Percentiles rank a stretch among this genome's conserved stretches.
These are phyloP conservation scores for Annulohypoxylon maeteangense DNA, from an alignment of 495 filamentous ascomycete genomes.

Conservation along the genomic window DNA sequence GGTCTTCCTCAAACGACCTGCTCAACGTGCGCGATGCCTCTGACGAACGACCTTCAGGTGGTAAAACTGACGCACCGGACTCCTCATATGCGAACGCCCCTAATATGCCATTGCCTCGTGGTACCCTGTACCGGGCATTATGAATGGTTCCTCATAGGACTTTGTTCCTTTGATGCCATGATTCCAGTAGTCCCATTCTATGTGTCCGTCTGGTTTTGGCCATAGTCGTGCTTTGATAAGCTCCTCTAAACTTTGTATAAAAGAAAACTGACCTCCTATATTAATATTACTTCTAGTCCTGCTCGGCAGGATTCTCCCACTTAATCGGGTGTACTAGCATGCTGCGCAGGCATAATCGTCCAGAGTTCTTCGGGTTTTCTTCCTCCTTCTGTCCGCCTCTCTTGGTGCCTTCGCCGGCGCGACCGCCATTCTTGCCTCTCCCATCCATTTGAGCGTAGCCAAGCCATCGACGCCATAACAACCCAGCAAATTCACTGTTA, in stretches of 20 bases:
- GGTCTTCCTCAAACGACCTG: slow-evolving; percentile 15
- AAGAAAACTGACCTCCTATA: slow-evolving; percentile 26
- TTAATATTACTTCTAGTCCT: slow-evolving; percentile 44
- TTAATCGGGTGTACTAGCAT: slow-evolving; percentile 96
- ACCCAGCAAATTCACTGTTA: slow-evolving; percentile 83
- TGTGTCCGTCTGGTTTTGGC: slow-evolving; percentile 31
- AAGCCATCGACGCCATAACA: slow-evolving; percentile 89
- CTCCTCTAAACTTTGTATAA: slow-evolving; percentile 39
- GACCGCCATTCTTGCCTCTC: slow-evolving; percentile 75
- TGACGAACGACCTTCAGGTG: slow-evolving; percentile 13
- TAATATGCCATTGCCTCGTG: slow-evolving; percentile 35
- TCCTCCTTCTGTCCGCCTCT: slow-evolving; percentile 81
- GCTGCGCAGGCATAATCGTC: slow-evolving; percentile 87
- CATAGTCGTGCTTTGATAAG: slow-evolving; percentile 23
- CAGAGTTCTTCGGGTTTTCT: slow-evolving; percentile 60
- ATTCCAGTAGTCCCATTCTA: slow-evolving; percentile 36
- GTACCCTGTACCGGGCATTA: slow-evolving; percentile 39
- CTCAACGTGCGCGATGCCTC: slow-evolving; percentile 12
- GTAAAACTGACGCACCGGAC: slow-evolving; percentile 37
- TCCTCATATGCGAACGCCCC: slow-evolving; percentile 46
- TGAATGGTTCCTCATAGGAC: slow-evolving; percentile 37
- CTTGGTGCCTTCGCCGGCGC: slow-evolving; percentile 59
- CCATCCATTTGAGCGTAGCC: slow-evolving; percentile 75
- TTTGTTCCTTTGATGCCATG: slow-evolving; percentile 24
- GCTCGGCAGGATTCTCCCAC: slow-evolving; percentile 60